Conservation (phyloP, 2,329 filamentous ascomycete genomes). For the Aspergillus sp. region DNA sequence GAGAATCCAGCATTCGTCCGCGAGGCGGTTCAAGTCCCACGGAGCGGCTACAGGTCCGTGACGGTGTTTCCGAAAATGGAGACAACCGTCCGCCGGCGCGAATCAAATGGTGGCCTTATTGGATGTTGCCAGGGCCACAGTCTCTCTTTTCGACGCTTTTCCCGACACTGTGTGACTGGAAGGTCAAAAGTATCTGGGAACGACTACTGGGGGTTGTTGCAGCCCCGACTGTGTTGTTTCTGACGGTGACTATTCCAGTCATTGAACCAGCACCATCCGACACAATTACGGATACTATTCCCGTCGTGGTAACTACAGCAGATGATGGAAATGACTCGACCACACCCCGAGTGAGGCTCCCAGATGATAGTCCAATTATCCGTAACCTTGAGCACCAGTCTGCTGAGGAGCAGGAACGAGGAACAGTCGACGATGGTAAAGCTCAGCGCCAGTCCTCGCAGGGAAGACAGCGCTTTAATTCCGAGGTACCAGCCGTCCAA, state of each 20-base stretch:
- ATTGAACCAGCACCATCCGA: conserved; percentile 63
- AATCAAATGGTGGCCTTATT: conserved; percentile 76
- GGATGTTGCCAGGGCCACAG: conserved; percentile 63
- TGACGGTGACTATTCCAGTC: conserved; percentile 86
- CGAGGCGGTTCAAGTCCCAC: conserved; percentile 40
- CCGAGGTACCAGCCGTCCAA: conserved; percentile 32
- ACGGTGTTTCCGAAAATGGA: conserved; percentile 31
- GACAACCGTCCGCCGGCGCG: conserved; percentile 32
- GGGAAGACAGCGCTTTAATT: conserved; percentile 27
- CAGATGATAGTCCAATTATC: conserved; percentile 31
- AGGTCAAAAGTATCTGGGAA: conserved; percentile 74
- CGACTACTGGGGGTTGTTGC: conserved; percentile 74
- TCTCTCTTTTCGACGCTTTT: conserved; percentile 69
- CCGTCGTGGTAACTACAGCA: conserved; percentile 18
- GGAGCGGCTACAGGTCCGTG: conserved; percentile 21
- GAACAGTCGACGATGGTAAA: conserved; percentile 11
- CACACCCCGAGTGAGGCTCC: conserved; percentile 24
- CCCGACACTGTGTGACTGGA: conserved; percentile 78
- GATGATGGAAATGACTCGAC: conserved; percentile 11
- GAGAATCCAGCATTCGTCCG: conserved; percentile 51
- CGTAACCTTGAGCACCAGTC: conserved; percentile 13
- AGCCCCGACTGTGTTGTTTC: conserved; percentile 80
- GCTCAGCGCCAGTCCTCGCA: conserved; percentile 11
- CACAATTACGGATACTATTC: conserved; percentile 36
- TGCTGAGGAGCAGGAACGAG: conserved; percentile 3